A percentile compares a stretch with the other conserved stretches of the same genome.
phyloP scores from a whole-genome alignment of 2,329 filamentous ascomycete species.

The Monilinia fructigena region DNA sequence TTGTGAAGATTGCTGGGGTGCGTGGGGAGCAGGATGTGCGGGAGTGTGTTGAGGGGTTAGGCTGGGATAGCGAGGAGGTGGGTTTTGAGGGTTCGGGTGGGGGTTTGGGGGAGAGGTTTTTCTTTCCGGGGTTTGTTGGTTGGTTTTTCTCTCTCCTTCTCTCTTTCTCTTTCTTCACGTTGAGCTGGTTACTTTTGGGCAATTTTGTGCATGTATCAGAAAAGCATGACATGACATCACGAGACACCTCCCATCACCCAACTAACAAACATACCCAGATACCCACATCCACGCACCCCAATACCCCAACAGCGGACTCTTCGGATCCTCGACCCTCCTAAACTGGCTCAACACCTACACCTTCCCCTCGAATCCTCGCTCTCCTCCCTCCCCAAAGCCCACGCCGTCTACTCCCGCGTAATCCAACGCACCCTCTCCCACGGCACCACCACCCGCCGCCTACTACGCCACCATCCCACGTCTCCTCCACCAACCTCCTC shows the following conservation, averaged over 20 bases:
- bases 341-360: slow-evolving; percentile 95
- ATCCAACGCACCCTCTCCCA: slow-evolving; percentile 79
- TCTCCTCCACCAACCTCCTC: slow-evolving; percentile 85
- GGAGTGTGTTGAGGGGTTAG: slow-evolving; percentile 38
- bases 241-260: neutral
- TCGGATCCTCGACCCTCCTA: slow-evolving; percentile 87
- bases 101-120: slow-evolving; percentile 60
- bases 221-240: neutral
- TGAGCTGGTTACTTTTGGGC: neutral
- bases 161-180: neutral
- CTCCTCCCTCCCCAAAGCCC: slow-evolving; percentile 59
- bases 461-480: slow-evolving; percentile 90
- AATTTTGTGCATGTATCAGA: neutral
- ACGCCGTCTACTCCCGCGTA: slow-evolving; percentile 71
- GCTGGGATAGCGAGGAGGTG: slow-evolving; percentile 39
- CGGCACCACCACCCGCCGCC: slow-evolving; percentile 89
- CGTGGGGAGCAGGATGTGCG: slow-evolving; percentile 29
- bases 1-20: slow-evolving; percentile 40
- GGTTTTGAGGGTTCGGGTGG: slow-evolving; percentile 27
- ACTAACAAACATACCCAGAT: slow-evolving; percentile 52
- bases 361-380: slow-evolving; percentile 84
- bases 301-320: slow-evolving; percentile 91
- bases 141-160: slow-evolving; percentile 19
- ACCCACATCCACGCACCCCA: slow-evolving; percentile 95
- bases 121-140: slow-evolving; percentile 83